Conservation (phyloP, 1,284 basidiomycete genomes). For the Cryptococcus maquisensis region DNA sequence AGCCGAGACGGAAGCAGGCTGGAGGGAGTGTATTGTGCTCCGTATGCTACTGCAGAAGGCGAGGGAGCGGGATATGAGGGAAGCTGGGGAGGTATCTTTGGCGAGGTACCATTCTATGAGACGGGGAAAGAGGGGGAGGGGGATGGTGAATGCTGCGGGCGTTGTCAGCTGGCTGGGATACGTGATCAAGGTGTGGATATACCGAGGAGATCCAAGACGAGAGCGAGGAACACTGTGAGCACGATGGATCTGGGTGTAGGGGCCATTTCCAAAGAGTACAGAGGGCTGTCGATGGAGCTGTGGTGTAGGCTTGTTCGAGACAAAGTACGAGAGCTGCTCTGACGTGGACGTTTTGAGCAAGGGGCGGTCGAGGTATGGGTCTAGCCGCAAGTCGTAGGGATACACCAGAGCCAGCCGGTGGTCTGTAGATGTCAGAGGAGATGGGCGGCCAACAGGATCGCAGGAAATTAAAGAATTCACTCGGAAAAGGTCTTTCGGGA, state of each 20-base stretch:
- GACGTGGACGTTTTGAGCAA: no score
- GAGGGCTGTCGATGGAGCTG: no score
- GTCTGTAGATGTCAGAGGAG: no score
- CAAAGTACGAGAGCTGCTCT: no score
- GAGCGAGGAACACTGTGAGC: slow-evolving; percentile 73
- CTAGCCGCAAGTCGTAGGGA: no score
- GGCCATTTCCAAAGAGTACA: no score
- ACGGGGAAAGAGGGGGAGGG: slow-evolving; percentile 79
- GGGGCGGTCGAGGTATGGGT: no score
- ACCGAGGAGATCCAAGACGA: slow-evolving; percentile 80
- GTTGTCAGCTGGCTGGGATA: background rate
- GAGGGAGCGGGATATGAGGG: slow-evolving; percentile 67
- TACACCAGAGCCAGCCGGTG: no score
- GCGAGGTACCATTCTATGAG: slow-evolving; percentile 69
- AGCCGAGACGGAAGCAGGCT: background rate
- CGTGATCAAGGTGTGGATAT: background rate
- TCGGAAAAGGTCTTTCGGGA: background rate
- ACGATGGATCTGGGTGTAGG: slow-evolving; percentile 44
- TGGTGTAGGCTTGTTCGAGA: no score
- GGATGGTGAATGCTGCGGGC: slow-evolving; percentile 76
- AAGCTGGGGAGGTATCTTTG: slow-evolving; percentile 47
- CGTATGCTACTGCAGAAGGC: slow-evolving; percentile 54
- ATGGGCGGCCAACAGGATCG: no score
- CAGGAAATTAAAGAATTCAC: no score
- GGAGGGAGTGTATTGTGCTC: background rate